Conservation (phyloP, 2,329 filamentous ascomycete species). For the Talaromyces sp. region DNA sequence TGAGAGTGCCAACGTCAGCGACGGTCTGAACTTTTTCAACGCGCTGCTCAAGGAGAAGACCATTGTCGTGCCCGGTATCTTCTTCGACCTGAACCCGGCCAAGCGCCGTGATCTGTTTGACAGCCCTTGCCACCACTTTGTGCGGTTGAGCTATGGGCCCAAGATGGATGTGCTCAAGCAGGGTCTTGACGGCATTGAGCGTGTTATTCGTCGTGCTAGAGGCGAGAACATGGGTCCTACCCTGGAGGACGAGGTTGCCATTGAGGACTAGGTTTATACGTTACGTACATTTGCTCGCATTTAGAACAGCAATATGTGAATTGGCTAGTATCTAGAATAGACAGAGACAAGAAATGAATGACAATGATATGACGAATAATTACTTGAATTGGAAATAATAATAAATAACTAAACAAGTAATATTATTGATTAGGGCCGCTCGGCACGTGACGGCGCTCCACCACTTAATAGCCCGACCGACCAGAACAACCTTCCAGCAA, state of each 20-base stretch:
- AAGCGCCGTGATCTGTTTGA: slow-evolving; percentile 89
- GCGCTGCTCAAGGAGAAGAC: slow-evolving; percentile 90
- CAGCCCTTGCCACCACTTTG: slow-evolving; percentile 88
- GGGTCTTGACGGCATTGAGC: slow-evolving; percentile 80
- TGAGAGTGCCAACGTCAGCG: slow-evolving; percentile 66
- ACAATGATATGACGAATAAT: not conserved
- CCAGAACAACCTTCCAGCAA: too few species aligned
- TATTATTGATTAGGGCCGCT: too few species aligned
- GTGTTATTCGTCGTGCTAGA: slow-evolving; percentile 57
- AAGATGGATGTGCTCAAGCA: slow-evolving; percentile 72
- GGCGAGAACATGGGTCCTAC: slow-evolving; percentile 24
- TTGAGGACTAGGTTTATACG: slow-evolving; percentile 22
- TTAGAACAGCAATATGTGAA: not conserved
- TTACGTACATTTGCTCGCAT: not conserved
- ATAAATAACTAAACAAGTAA: not conserved
- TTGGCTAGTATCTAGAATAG: not conserved
- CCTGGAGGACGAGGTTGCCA: slow-evolving; percentile 34
- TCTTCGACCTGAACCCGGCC: slow-evolving; percentile 93
- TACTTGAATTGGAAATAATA: not conserved
- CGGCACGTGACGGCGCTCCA: too few species aligned
- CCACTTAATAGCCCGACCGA: too few species aligned
- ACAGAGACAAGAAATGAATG: not conserved
- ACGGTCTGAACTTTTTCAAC: slow-evolving; percentile 95
- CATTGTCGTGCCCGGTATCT: slow-evolving; percentile 94
- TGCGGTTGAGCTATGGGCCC: slow-evolving; percentile 79